Evolutionary conservation across 371 early-diverging fungal genomes (phyloP).

Genomic region (Conidiobolus coronatus): DNA sequence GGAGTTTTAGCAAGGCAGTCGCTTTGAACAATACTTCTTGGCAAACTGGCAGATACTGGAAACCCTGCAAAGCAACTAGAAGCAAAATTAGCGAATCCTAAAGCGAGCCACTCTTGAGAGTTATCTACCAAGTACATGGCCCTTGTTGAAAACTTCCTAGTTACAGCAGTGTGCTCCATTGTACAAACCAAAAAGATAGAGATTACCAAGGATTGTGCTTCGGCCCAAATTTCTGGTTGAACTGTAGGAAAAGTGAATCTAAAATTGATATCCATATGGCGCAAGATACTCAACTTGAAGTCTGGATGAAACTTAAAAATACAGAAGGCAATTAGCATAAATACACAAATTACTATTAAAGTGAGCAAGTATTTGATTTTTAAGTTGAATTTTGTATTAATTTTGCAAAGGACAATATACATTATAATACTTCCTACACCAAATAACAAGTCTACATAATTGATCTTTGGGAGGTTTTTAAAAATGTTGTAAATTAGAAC

Average conservation of each 20-base stretch:
- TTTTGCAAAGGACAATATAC: neutral
- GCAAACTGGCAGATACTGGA: conserved; percentile 67
- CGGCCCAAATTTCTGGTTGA: conserved; percentile 12
- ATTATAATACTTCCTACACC: neutral
- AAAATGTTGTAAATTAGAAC: neutral
- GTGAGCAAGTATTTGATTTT: neutral
- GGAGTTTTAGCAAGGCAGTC: too few relatives aligned
- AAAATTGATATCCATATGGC: conserved; percentile 41
- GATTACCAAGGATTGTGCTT: conserved; percentile 22
- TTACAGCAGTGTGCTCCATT: conserved; percentile 66
- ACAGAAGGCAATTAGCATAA: conserved; percentile 16
- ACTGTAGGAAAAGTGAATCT: conserved; percentile 23
- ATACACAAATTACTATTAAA: neutral
- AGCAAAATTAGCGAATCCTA: conserved; percentile 54
- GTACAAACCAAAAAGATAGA: conserved; percentile 43
- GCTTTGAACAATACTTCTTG: conserved; percentile 41
- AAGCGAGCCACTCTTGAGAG: conserved; percentile 58
- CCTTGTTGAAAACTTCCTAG: conserved; percentile 26
- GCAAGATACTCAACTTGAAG: conserved; percentile 26
- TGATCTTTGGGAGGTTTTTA: neutral
- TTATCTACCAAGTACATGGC: neutral
- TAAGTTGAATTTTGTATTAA: neutral
- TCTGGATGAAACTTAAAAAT: conserved; percentile 14
- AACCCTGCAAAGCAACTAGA: conserved; percentile 60
- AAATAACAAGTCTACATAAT: neutral